Base-by-base conservation (phyloP, 768 basidiomycete species). In the Boletus tomentosulus region DNA sequence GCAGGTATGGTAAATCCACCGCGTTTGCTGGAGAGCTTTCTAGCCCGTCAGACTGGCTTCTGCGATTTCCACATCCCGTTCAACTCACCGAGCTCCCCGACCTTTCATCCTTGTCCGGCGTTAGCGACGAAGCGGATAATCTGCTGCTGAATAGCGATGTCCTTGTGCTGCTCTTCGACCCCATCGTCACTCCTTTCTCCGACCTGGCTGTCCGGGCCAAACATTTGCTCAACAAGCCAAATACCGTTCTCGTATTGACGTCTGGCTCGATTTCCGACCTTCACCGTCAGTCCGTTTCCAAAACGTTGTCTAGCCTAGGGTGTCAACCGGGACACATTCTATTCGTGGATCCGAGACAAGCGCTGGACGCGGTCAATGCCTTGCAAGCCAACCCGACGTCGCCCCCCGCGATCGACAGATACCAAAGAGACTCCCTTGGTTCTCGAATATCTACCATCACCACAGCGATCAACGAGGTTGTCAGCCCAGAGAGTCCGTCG, bases 111-210 rank as follows among this genome's bases (percentile, higher is more conserved):
- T 46, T 59, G 53, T 39, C 60, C 37, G 47, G 34, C 48, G 35
- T 52, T 48, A 48, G 56, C 45, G 56, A 60, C 38, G 61, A 60
- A 34, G 45, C 55, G 19, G 58, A 60, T n/a, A 56, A 10, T 44
- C 57, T 60, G 50, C 57, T 62, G 34, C 54, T 69, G 55, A 68
- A 70, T 56, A 82, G 83, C 8, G 86, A 89, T 60, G 71, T 87
- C 35, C 76, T 84, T n/a, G 67, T 91, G 56, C 58, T 89, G 16
- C 72, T 87, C 15, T 78, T 73, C 62, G 86, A 88, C 55, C 84
- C 87, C 6, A 53, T 84, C 37, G 76, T 78, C 22, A 79, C 76
- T 1, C 72, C 79, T 8, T 65, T 84, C 22, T 59, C 75, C 1
- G 63, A 72, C 22, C 64, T 85, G 16, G 48, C 57, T 15, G 7